Conservation (phyloP, 495 filamentous ascomycete genomes). For the Penicillium egyptiacum region DNA sequence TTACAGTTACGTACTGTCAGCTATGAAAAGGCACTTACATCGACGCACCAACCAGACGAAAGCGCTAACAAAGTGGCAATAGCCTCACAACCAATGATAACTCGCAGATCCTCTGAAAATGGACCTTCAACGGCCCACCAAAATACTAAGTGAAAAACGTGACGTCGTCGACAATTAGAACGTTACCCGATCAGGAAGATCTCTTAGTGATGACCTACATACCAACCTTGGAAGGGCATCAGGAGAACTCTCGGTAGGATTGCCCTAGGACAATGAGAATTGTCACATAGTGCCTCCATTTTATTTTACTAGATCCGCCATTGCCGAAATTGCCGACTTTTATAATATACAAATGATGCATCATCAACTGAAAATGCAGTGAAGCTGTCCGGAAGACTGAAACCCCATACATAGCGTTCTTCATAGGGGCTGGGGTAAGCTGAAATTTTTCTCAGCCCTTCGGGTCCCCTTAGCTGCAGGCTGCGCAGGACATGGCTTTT, state of each 20-base stretch:
- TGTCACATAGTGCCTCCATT: neutral
- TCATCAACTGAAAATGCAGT: neutral
- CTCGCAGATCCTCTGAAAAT: neutral
- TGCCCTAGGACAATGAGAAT: conserved; percentile 1
- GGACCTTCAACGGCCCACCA: neutral
- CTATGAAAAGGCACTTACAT: conserved; percentile 18
- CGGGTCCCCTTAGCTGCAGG: conserved; percentile 15
- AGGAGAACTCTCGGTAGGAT: neutral
- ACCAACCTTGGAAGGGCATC: conserved; percentile 6
- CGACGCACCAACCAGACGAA: conserved; percentile 36
- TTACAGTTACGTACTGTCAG: conserved; percentile 6
- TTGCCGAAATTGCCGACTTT: neutral
- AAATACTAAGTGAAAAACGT: conserved; percentile 15
- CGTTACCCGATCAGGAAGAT: neutral
- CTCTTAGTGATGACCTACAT: conserved; percentile 2
- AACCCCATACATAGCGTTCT: neutral
- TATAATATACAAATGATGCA: neutral
- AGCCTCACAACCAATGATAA: conserved; percentile 22
- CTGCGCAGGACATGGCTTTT: conserved; percentile 8
- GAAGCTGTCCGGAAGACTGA: neutral
- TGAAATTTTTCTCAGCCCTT: conserved; percentile 5
- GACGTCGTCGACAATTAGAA: conserved; percentile 27
- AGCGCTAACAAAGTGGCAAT: conserved; percentile 29
- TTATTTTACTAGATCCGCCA: neutral
- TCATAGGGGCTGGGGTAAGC: neutral